phyloP scores from a whole-genome alignment of 768 basidiomycete species.

The Podaxis sp. region DNA sequence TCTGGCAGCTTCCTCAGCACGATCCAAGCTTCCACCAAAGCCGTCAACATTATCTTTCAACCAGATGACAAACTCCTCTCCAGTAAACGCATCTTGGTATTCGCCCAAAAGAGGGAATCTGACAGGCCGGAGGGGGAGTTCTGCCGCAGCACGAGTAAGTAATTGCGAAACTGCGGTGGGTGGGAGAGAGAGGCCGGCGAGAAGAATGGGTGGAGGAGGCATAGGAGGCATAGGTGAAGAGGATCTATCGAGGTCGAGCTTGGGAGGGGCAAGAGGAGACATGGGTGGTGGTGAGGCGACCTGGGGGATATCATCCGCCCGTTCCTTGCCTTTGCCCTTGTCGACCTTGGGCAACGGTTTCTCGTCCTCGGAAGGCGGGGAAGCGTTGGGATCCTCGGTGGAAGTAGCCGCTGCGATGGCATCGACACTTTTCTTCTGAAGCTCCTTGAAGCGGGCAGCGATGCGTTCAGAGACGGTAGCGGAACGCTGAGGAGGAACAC shows the following conservation, averaged over 20 bases:
- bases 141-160: slow-evolving; percentile 65
- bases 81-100: slow-evolving; percentile 83
- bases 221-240: slow-evolving; percentile 29
- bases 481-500: slow-evolving; percentile 55
- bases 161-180: slow-evolving; percentile 66
- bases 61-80: slow-evolving; percentile 89
- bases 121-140: slow-evolving; percentile 69
- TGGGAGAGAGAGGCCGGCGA: slow-evolving; percentile 73
- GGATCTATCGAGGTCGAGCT: slow-evolving; percentile 27
- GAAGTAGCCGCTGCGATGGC: slow-evolving; percentile 30
- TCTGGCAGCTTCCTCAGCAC: slow-evolving; percentile 71
- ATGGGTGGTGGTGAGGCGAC: slow-evolving; percentile 58
- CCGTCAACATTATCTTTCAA: slow-evolving; percentile 73
- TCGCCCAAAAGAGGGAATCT: slow-evolving; percentile 81
- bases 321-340: slow-evolving; percentile 77
- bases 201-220: slow-evolving; percentile 52
- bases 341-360: slow-evolving; percentile 58
- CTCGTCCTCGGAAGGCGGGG: slow-evolving; percentile 28
- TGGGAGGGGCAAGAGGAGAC: slow-evolving; percentile 61
- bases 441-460: slow-evolving; percentile 75
- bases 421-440: slow-evolving; percentile 57
- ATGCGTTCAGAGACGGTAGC: slow-evolving; percentile 88
- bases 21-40: slow-evolving; percentile 74
- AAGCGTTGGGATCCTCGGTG: slow-evolving; percentile 29
- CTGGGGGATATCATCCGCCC: slow-evolving; percentile 36